Conservation (phyloP, 2,329 filamentous ascomycete species). For the Calonectria pteridis region DNA sequence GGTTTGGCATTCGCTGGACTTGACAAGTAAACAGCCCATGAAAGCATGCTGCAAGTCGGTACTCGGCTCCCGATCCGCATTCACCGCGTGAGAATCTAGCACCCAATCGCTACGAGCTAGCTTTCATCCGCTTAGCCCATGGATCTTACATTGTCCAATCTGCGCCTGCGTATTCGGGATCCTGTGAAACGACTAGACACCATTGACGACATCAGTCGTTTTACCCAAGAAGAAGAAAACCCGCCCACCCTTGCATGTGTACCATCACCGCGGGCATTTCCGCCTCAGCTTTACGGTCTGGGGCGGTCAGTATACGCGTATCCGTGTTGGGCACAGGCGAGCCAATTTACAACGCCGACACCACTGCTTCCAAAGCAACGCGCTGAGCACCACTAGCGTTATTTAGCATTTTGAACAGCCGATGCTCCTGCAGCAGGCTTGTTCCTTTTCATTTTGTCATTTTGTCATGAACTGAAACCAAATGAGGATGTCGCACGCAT, state of each 20-base stretch:
- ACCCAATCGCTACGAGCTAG: not conserved
- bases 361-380: no score
- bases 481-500: no score
- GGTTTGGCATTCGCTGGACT: not conserved
- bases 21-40: not conserved
- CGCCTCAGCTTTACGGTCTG: not conserved
- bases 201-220: not conserved
- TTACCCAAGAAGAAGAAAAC: not conserved
- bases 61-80: not conserved
- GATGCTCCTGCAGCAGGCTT: no score
- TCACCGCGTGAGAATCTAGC: not conserved
- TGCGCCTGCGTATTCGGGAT: constrained; percentile 1
- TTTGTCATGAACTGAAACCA: no score
- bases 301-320: constrained; percentile 1
- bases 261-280: not conserved
- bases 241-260: not conserved
- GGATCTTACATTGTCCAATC: not conserved
- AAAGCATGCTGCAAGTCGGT: not conserved
- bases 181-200: not conserved
- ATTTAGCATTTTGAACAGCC: not conserved
- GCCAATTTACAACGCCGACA: not conserved
- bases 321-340: not conserved
- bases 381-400: not conserved
- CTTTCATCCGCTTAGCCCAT: not conserved
- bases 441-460: not conserved